These are phyloP conservation scores for Orbilia ellipsospora DNA, from an alignment of 2,329 filamentous ascomycete genomes.

Conservation along the genomic window DNA sequence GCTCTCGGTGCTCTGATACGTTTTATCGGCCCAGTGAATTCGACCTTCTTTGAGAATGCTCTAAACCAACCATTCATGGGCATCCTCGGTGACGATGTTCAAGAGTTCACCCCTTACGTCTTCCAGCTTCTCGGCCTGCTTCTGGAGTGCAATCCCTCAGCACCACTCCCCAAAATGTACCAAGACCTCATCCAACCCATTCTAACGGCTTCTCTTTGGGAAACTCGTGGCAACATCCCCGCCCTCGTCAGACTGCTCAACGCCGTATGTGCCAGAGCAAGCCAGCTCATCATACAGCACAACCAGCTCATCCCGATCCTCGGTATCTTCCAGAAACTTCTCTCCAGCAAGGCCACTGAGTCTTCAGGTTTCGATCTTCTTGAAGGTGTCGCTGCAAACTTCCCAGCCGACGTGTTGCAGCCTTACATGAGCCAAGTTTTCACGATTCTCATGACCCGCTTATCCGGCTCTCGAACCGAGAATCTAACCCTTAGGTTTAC, in stretches of 20 bases:
- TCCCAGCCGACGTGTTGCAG: constrained; percentile 77
- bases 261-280: constrained; percentile 82
- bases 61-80: constrained; percentile 84
- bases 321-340: constrained; percentile 94
- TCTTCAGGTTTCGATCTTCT: constrained; percentile 88
- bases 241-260: constrained; percentile 86
- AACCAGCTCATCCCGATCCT: constrained; percentile 83
- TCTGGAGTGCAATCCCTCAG: constrained; percentile 83
- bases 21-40: constrained; percentile 75
- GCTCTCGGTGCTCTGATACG: constrained; percentile 88
- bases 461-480: constrained; percentile 80
- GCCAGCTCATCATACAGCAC: constrained; percentile 78
- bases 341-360: constrained; percentile 85
- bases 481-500: constrained; percentile 87
- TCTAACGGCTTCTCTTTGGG: constrained; percentile 85
- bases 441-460: constrained; percentile 79
- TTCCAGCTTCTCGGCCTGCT: constrained; percentile 95
- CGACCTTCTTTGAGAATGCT: constrained; percentile 79
- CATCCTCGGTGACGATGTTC: constrained; percentile 60
- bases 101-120: constrained; percentile 94
- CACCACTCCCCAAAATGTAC: constrained; percentile 83
- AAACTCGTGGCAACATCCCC: constrained; percentile 90
- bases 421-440: constrained; percentile 83
- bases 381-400: constrained; percentile 78
- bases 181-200: constrained; percentile 80